Percentiles rank a stretch among this genome's conserved stretches.
Evolutionary conservation across 371 early-diverging fungal genomes (phyloP).

Genomic region (Actinomucor elegans): DNA sequence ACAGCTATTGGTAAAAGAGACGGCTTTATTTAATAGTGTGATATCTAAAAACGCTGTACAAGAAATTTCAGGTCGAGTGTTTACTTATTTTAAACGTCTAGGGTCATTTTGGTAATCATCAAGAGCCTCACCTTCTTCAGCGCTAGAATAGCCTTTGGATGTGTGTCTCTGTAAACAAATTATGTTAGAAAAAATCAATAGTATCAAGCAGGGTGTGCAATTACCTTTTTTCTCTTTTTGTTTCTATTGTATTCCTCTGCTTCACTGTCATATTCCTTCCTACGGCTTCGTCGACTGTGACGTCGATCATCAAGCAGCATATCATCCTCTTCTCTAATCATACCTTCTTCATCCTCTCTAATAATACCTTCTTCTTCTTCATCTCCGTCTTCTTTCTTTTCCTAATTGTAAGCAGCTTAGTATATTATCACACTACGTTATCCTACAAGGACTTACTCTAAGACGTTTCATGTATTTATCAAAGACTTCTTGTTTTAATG

Average conservation of each 20-base stretch:
- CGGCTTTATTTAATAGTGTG: too few species aligned
- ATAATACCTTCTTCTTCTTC: slow-evolving; percentile 40
- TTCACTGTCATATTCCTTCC: slow-evolving; percentile 26
- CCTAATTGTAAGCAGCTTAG: too few species aligned
- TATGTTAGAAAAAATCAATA: background rate
- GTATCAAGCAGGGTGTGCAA: too few species aligned
- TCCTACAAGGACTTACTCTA: slow-evolving; percentile 57
- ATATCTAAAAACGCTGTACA: too few species aligned
- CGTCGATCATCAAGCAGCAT: slow-evolving; percentile 1
- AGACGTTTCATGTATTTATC: slow-evolving; percentile 69
- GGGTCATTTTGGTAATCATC: slow-evolving; percentile 28
- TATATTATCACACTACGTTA: too few species aligned
- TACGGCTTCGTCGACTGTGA: slow-evolving; percentile 19
- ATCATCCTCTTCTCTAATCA: slow-evolving; percentile 23
- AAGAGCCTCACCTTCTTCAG: slow-evolving; percentile 44
- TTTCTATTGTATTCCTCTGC: slow-evolving; percentile 23
- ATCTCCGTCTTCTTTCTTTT: slow-evolving; percentile 25
- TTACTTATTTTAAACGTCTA: slow-evolving; percentile 14
- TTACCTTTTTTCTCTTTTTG: slow-evolving; percentile 27
- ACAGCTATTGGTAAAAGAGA: too few species aligned
- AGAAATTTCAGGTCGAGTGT: too few species aligned
- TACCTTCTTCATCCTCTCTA: slow-evolving; percentile 34
- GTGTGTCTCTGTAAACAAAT: slow-evolving; percentile 2
- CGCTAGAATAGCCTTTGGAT: slow-evolving; percentile 20
- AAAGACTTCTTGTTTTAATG: slow-evolving; percentile 71